Percentiles rank a stretch among this genome's conserved stretches.
Evolutionary conservation across 2,329 filamentous ascomycete genomes (phyloP).

Genomic region (Sporothrix phasma): DNA sequence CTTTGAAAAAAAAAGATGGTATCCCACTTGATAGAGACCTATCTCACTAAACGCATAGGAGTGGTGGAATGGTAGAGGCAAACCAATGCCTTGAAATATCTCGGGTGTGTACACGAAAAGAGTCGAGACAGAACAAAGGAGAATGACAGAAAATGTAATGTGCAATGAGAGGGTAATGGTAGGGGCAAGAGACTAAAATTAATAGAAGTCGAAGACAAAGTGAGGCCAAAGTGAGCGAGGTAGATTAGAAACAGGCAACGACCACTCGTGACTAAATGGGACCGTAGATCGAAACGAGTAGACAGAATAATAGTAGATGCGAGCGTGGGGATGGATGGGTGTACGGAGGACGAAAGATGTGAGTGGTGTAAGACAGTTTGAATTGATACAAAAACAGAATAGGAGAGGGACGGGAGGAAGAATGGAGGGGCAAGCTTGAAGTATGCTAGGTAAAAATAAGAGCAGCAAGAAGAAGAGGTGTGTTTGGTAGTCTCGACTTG

Average conservation of each 20-base stretch:
- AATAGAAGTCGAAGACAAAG: neutral
- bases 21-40: constrained; percentile 44
- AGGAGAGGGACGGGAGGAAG: neutral
- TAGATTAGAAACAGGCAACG: neutral
- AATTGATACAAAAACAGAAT: neutral
- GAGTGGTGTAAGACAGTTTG: neutral
- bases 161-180: neutral
- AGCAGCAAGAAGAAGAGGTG: too few species aligned
- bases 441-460: neutral
- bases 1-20: constrained; percentile 72
- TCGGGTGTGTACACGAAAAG: neutral
- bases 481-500: neutral
- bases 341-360: neutral
- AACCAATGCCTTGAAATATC: neutral
- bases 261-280: neutral
- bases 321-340: constrained; percentile 3
- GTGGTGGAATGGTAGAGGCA: neutral
- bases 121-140: neutral
- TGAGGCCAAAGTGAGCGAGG: neutral
- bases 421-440: neutral
- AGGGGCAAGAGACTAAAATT: too few species aligned
- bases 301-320: neutral
- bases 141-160: neutral
- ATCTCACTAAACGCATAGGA: neutral
- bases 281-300: neutral